These are phyloP conservation scores for Melanomma pulvis-pyrius DNA, from an alignment of 495 filamentous ascomycete species.

Conservation along the genomic window DNA sequence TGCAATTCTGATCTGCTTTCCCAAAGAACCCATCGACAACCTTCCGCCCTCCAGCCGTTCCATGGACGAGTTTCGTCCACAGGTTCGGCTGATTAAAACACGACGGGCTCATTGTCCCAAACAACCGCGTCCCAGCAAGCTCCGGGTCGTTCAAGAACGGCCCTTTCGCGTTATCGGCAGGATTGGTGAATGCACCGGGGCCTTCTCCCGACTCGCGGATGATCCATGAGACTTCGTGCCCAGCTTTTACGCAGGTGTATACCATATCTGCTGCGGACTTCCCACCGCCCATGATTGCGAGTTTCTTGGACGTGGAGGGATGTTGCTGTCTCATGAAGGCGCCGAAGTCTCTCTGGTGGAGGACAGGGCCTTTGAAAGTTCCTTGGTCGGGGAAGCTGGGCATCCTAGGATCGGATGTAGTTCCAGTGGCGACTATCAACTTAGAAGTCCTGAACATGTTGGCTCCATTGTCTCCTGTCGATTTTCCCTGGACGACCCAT, in stretches of 20 bases:
- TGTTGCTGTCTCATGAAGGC: not conserved
- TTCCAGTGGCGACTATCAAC: constrained; percentile 1
- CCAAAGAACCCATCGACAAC: not conserved
- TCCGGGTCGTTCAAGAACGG: constrained; percentile 7
- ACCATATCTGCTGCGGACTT: constrained; percentile 23
- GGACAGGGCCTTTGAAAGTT: constrained; percentile 6
- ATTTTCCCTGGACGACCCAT: not conserved
- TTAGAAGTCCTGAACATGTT: not conserved
- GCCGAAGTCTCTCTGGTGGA: constrained; percentile 13
- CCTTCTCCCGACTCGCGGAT: constrained; percentile 11
- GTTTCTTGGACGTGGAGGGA: not conserved
- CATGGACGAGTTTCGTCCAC: constrained; percentile 1
- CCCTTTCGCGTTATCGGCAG: constrained; percentile 4
- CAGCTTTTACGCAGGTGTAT: constrained; percentile 10
- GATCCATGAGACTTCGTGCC: constrained; percentile 21
- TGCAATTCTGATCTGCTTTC: constrained; percentile 9
- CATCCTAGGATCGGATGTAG: constrained; percentile 5
- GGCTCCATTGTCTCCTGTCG: not conserved
- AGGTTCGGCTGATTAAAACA: not conserved
- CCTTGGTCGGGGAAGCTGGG: not conserved
- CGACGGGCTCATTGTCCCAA: constrained; percentile 1
- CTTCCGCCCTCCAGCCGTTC: not conserved
- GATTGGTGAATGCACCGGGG: constrained; percentile 12
- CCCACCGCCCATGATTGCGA: constrained; percentile 11
- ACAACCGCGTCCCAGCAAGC: constrained; percentile 7